Evolutionary conservation across 2,329 filamentous ascomycete species (phyloP).

Genomic region (Arthroderma sp.): DNA sequence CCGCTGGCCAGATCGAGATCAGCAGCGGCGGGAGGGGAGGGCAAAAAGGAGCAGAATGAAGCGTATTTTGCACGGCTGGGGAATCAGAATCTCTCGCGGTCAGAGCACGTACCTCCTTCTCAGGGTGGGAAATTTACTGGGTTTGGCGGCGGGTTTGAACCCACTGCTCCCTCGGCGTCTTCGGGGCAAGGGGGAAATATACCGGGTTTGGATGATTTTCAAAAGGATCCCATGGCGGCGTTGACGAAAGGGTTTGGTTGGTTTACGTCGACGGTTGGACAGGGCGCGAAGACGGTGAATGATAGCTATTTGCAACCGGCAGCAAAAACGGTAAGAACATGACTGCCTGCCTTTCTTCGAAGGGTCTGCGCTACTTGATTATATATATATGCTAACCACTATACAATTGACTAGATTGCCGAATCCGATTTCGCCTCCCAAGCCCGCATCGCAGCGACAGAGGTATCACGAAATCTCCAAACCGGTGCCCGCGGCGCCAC

Average conservation of each 20-base stretch:
- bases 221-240: constrained; percentile 78
- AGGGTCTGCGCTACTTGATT: not conserved
- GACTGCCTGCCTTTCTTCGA: not conserved
- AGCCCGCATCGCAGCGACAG: constrained; percentile 44
- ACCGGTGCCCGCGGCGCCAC: constrained; percentile 59
- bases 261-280: constrained; percentile 77
- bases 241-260: constrained; percentile 88
- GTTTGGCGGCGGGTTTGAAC: constrained; percentile 63
- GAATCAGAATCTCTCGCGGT: constrained; percentile 62
- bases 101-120: constrained; percentile 63
- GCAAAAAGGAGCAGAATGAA: constrained; percentile 58
- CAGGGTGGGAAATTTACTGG: constrained; percentile 88
- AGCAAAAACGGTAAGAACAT: constrained; percentile 58
- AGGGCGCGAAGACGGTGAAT: constrained; percentile 83
- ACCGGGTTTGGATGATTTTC: constrained; percentile 72
- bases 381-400: not conserved
- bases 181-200: constrained; percentile 25
- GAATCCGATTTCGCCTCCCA: constrained; percentile 66
- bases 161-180: constrained; percentile 30
- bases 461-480: constrained; percentile 48
- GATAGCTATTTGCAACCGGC: constrained; percentile 86
- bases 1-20: constrained; percentile 15
- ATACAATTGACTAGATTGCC: constrained; percentile 45
- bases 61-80: constrained; percentile 82
- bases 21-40: constrained; percentile 28